Evolutionary conservation across 2,329 filamentous ascomycete genomes (phyloP).

Genomic region (Cadophora sp.): DNA sequence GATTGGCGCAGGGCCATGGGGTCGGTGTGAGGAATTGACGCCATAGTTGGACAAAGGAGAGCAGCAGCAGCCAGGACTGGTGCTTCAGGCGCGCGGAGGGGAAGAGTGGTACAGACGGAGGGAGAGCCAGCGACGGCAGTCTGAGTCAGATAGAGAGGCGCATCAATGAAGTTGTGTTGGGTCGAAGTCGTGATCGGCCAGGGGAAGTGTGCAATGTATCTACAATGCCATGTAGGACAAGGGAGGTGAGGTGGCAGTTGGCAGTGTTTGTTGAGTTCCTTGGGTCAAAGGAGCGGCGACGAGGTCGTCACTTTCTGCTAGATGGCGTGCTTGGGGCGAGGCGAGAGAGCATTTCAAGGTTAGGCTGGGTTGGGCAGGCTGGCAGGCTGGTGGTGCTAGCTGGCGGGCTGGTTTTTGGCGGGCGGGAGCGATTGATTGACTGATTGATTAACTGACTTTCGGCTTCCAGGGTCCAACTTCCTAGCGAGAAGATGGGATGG

Average conservation of each 20-base stretch:
- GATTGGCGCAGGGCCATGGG: constrained; percentile 37
- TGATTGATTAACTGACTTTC: too few relatives aligned
- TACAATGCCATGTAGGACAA: background rate
- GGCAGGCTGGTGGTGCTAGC: background rate
- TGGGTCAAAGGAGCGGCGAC: constrained; percentile 14
- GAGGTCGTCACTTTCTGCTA: constrained; percentile 32
- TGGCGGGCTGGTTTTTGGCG: background rate
- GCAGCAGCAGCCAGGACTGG: constrained; percentile 9
- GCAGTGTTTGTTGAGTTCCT: too few relatives aligned
- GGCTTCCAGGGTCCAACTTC: too few relatives aligned
- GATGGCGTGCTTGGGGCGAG: constrained; percentile 33
- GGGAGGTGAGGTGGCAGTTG: constrained; percentile 6
- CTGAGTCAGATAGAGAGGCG: constrained; percentile 9
- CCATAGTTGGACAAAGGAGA: constrained; percentile 32
- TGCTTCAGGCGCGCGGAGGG: constrained; percentile 16
- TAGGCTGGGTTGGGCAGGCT: background rate
- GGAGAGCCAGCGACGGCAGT: constrained; percentile 15
- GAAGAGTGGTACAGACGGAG: background rate
- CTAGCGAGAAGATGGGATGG: too few relatives aligned
- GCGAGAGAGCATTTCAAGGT: constrained; percentile 8
- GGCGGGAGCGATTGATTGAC: too few relatives aligned
- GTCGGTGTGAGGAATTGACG: constrained; percentile 36
- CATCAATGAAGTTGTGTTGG: constrained; percentile 17
- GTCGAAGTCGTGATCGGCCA: constrained; percentile 13
- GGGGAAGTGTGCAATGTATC: constrained; percentile 14